These are phyloP conservation scores for Podila minutissima DNA, from an alignment of 192 early-diverging fungal species.

Conservation along the genomic window DNA sequence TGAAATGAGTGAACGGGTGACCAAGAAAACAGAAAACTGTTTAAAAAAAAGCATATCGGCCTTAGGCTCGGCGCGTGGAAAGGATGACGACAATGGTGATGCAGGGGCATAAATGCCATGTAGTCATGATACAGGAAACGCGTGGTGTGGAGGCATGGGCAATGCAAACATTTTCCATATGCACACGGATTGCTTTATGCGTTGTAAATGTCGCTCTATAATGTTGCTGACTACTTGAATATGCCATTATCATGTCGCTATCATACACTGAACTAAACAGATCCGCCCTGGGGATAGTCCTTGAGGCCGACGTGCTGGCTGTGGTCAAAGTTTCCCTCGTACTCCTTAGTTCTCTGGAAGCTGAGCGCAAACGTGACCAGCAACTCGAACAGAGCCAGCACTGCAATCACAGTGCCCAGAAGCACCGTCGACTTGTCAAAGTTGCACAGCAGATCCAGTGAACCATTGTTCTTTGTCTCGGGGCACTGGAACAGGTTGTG, in stretches of 20 bases:
- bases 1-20: neutral
- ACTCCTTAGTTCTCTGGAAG: neutral
- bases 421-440: neutral
- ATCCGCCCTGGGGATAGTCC: neutral
- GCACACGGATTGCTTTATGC: too few relatives aligned
- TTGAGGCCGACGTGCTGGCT: neutral
- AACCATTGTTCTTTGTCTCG: neutral
- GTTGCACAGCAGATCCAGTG: neutral
- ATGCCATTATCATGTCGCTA: neutral
- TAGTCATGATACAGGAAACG: too few relatives aligned
- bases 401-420: neutral
- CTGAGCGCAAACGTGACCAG: neutral
- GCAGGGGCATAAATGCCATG: too few relatives aligned
- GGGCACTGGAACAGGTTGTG: conserved; percentile 6
- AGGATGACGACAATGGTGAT: too few relatives aligned
- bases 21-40: neutral
- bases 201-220: too few relatives aligned
- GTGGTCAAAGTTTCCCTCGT: neutral
- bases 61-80: too few relatives aligned
- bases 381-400: neutral
- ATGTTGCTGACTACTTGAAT: neutral
- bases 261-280: neutral
- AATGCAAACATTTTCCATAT: too few relatives aligned
- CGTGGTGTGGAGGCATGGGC: too few relatives aligned
- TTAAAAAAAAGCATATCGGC: too few relatives aligned